These are phyloP conservation scores for Borovskyia barvae DNA, from an alignment of 208 protist genomes.

Conservation along the genomic window DNA sequence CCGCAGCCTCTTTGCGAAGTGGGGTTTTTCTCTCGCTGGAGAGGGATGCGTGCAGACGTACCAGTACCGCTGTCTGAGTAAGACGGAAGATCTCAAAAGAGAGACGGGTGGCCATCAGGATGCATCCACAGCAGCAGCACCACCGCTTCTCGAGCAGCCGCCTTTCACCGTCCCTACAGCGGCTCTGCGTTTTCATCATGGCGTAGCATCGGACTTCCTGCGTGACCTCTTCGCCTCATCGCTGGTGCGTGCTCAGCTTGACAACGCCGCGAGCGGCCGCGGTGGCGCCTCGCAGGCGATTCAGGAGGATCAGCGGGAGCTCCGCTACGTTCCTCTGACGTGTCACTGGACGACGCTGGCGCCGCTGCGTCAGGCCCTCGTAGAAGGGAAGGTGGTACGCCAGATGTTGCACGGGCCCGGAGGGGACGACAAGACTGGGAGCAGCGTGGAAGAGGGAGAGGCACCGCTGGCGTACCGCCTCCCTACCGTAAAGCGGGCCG, in stretches of 20 bases:
- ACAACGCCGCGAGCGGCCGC: neutral
- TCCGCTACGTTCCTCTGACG: slow-evolving; percentile 15
- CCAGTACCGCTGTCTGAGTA: slow-evolving; percentile 5
- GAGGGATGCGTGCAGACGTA: slow-evolving; percentile 11
- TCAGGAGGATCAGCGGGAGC: neutral
- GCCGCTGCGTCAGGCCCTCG: slow-evolving; percentile 28
- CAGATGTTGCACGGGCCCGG: slow-evolving; percentile 1
- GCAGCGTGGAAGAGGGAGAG: neutral
- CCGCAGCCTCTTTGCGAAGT: slow-evolving; percentile 25
- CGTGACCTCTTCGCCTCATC: slow-evolving; percentile 20
- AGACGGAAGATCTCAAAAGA: no score
- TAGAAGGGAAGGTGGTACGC: slow-evolving; percentile 34
- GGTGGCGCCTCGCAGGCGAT: no score
- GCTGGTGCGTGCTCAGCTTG: slow-evolving; percentile 19
- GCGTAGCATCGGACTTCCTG: slow-evolving; percentile 38
- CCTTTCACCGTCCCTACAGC: slow-evolving; percentile 4
- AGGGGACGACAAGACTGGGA: neutral
- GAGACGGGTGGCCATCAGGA: no score
- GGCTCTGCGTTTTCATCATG: slow-evolving; percentile 49
- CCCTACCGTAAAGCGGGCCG: slow-evolving; percentile 38
- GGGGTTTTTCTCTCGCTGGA: slow-evolving; percentile 13
- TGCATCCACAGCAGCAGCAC: neutral
- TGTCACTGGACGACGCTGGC: slow-evolving; percentile 37
- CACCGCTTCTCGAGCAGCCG: neutral
- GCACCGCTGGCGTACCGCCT: slow-evolving; percentile 12